These are phyloP conservation scores for Solanum hybrid DNA, from an alignment of 305 asterid species.

Conservation along the genomic window DNA sequence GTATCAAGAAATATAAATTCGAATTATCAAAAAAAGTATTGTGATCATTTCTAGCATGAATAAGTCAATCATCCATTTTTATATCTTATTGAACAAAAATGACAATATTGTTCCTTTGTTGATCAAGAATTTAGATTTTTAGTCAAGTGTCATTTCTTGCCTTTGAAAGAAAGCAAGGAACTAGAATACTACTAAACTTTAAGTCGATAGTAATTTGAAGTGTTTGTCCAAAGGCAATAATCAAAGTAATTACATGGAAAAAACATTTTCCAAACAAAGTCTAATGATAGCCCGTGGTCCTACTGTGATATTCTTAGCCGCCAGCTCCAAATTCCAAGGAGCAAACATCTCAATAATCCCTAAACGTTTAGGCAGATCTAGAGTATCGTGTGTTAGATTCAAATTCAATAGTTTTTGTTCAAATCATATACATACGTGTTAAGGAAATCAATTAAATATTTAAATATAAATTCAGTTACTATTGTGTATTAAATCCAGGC, in stretches of 20 bases:
- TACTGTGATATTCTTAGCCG: neutral
- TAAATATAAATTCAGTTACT: neutral
- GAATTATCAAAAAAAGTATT: too few relatives aligned
- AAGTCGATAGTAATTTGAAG: neutral
- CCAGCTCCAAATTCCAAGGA: neutral
- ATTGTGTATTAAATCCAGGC: neutral
- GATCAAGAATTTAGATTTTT: neutral
- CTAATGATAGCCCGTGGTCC: neutral
- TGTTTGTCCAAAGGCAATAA: neutral
- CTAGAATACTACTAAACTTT: neutral
- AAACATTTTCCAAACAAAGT: neutral
- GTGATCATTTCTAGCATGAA: too few relatives aligned
- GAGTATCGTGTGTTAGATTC: rapidly evolving
- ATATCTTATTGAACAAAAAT: too few relatives aligned
- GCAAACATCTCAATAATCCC: neutral
- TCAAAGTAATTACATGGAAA: neutral
- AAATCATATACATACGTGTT: neutral
- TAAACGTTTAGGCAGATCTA: neutral
- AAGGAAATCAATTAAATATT: neutral
- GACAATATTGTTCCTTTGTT: too few relatives aligned
- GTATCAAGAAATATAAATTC: too few relatives aligned
- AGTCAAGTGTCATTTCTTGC: neutral
- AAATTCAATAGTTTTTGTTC: neutral
- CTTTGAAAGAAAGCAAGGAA: neutral
- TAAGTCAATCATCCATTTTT: too few relatives aligned